Evolutionary conservation across 495 filamentous ascomycete species (phyloP).

Genomic region (Aspergillus saccharolyticus): DNA sequence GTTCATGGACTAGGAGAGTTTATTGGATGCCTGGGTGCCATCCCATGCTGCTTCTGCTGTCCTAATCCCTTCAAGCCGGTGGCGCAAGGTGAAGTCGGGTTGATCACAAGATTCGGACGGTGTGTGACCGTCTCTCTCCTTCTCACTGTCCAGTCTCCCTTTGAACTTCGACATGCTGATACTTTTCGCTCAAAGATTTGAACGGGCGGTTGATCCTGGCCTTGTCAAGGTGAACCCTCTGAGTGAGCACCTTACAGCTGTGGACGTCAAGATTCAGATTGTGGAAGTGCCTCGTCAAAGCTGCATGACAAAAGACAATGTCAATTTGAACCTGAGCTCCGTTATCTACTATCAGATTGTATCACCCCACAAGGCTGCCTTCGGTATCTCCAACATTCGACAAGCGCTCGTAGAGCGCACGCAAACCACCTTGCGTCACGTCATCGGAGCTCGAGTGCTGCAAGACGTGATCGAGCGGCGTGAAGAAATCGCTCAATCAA

Average conservation of each 20-base stretch:
- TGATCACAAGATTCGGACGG: conserved; percentile 93
- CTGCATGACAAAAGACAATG: conserved; percentile 99
- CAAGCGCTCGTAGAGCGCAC: conserved; percentile 96
- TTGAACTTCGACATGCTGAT: background rate
- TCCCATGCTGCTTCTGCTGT: conserved; percentile 88
- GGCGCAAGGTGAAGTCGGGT: conserved; percentile 83
- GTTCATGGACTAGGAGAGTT: conserved; percentile 71
- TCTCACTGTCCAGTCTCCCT: background rate
- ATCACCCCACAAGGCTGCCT: conserved; percentile 93
- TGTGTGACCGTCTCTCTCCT: conserved; percentile 18
- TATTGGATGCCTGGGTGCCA: conserved; percentile 76
- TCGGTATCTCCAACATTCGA: conserved; percentile 90
- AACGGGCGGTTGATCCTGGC: conserved; percentile 93
- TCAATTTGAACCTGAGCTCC: conserved; percentile 84
- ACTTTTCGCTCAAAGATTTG: conserved; percentile 50
- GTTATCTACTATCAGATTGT: conserved; percentile 99
- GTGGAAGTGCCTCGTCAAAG: conserved; percentile 94
- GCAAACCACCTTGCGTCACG: conserved; percentile 95
- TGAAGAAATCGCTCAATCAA: conserved; percentile 91
- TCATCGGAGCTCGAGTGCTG: conserved; percentile 91
- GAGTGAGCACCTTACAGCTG: conserved; percentile 78
- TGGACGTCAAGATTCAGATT: conserved; percentile 99
- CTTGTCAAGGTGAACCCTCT: conserved; percentile 98
- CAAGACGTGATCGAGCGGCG: conserved; percentile 99
- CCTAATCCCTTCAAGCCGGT: conserved; percentile 98